Evolutionary conservation across 1,284 basidiomycete genomes (phyloP), one percentile per base, ranked within the genome.

Genomic region (Fomes fomentarius): DNA sequence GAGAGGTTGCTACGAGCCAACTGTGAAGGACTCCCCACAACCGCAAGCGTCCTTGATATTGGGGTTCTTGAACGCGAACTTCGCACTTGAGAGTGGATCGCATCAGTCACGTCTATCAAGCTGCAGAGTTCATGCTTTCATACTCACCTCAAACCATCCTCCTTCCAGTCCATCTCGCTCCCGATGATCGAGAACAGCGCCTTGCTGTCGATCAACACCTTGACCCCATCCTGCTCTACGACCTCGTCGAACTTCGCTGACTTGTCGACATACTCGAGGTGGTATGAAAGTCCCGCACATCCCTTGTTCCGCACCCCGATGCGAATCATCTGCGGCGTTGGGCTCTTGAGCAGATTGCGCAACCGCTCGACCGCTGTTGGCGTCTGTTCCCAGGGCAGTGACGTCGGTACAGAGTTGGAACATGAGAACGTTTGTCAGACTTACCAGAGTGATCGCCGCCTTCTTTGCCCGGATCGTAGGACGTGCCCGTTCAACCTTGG

Each of bases 141-240:
- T 7, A 73, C 81, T 55, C 50, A 90, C 89, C 92, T 94, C 42
- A 98, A 74, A 31, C 85, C 74, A 71, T 95, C 93, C 76, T 99
- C 97, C 60, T 90, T 82, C 97, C 97, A 99, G 70, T 97, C 95
- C 97, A 99, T 99, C 77, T 91, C 91, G 69, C 93, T 96, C 38
- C 97, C 97, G 62, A 99, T 98, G 67, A 99, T 97, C 58, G 91
- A 95, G 73, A 99, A 99, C 60, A 99, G 76, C 22, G 97, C 97
- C 74, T 97, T 98, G 71, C 89, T 92, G 76, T 99, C 97, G 70
- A 99, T 95, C 57, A 99, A 78, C 37, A 99, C 96, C 65, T 82
- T 85, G 26, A 98, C 94, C 7, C 91, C 94, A 63, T 96, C 94
- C 75, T 96, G 94, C 73, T 94, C 87, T 28, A 99, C 96, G n/a